Evolutionary conservation across 2,329 filamentous ascomycete genomes (phyloP), one percentile per base, ranked within the genome.

Genomic region (Magnaporthales sp.): DNA sequence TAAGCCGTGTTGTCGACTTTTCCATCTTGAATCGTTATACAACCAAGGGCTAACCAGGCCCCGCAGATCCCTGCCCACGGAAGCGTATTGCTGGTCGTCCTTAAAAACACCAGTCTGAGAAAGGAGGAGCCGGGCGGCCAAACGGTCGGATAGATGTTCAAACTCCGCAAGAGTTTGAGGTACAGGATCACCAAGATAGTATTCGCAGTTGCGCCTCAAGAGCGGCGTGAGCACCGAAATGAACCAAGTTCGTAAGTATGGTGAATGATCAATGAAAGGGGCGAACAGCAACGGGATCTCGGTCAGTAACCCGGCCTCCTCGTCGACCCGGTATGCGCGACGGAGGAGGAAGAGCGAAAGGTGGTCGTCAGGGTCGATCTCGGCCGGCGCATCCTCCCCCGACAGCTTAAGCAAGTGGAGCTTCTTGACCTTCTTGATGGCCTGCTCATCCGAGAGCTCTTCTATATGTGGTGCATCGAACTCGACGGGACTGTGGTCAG

Each of bases 11-110:
- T 61, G 67, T 4, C 67, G 70, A 9, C 70, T 68, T 68, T 83
- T 84, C 80, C 89, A 88, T 66, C 88, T 84, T 24, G 77, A 81
- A 64, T 87, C 81, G 62, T 86, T 87, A 72, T 90, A 87, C 63
- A 93, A 79, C 91, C 91, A 94, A 2, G 91, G 91, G 0, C 87
- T 88, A 64, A 93, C 78, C 51, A 93, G 73, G 0, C 88, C 86
- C 69, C 85, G 85, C 66, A 93, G 73, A 73, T 93, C 90, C 67
- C 89, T 84, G 1, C 85, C 87, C 63, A 89, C 74, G 51, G 80
- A 54, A 11, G 15, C 51, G 9, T 51, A 74, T 1, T 71, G 67
- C 22, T 78, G 68, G 2, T 79, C 76, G 54, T 79, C 77, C 6
- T 69, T 30, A 11, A 7, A 22, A 54, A 24, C 66, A 11, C 63